A percentile compares a stretch with the other conserved stretches of the same genome.
Evolutionary conservation across 192 early-diverging fungal species (phyloP).

Genomic region (Ambispora gerdemannii): DNA sequence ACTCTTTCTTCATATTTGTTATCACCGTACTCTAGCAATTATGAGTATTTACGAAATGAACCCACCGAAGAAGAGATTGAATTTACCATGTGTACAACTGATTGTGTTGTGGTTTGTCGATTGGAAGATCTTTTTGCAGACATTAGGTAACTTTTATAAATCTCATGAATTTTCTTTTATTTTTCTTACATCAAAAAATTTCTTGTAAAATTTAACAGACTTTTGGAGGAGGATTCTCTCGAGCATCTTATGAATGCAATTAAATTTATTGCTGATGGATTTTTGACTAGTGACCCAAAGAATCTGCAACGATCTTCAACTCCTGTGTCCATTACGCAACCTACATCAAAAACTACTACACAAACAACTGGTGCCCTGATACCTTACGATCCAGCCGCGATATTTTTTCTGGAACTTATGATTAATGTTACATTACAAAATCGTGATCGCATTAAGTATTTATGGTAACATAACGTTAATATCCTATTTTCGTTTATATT

Average conservation of each 20-base stretch:
- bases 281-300: constrained; percentile 27
- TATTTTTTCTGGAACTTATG: constrained; percentile 75
- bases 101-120: constrained; percentile 67
- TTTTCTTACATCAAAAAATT: neutral
- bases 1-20: constrained; percentile 75
- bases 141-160: constrained; percentile 50
- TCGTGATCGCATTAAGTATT: constrained; percentile 60
- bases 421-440: constrained; percentile 75
- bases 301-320: constrained; percentile 29
- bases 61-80: constrained; percentile 71
- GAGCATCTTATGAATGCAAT: constrained; percentile 58
- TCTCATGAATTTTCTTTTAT: neutral
- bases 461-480: constrained; percentile 42
- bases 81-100: constrained; percentile 57
- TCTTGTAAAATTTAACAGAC: constrained; percentile 36
- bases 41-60: constrained; percentile 55
- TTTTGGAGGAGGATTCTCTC: constrained; percentile 65
- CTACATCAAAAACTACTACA: neutral
- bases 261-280: constrained; percentile 48
- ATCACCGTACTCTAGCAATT: constrained; percentile 52
- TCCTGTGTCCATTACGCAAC: neutral
- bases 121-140: constrained; percentile 72
- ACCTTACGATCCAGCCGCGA: constrained; percentile 59
- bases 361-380: constrained; percentile 30
- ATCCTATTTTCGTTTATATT: neutral